phyloP scores from a whole-genome alignment of 2,329 filamentous ascomycete species.

The Exutisphaerella laricina region DNA sequence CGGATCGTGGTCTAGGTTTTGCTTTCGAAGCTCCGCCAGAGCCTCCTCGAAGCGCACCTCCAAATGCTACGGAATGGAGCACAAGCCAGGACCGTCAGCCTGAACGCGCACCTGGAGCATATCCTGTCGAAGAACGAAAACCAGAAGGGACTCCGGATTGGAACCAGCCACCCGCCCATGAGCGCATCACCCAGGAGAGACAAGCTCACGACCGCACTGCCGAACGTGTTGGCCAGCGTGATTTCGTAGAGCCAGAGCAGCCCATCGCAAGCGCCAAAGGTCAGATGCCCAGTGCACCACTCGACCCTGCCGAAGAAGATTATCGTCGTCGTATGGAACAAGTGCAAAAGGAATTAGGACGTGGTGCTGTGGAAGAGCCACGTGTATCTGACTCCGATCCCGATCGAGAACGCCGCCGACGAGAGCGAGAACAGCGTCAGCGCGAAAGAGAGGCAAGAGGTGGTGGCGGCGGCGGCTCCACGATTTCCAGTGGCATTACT shows the following conservation, averaged over 20 bases:
- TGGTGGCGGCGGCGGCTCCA: constrained; percentile 1
- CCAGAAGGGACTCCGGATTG: constrained; percentile 4
- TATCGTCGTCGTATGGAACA: constrained; percentile 46
- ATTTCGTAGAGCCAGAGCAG: constrained; percentile 6
- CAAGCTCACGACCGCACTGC: constrained; percentile 9
- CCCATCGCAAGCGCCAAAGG: not conserved
- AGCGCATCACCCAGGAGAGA: constrained; percentile 4
- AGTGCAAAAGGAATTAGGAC: constrained; percentile 42
- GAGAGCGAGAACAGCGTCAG: constrained; percentile 30
- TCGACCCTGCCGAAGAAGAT: constrained; percentile 46
- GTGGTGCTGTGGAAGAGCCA: constrained; percentile 21
- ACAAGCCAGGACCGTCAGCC: constrained; percentile 5
- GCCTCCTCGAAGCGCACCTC: constrained; percentile 19
- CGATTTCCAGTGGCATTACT: constrained; percentile 12
- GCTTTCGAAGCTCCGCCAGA: constrained; percentile 30
- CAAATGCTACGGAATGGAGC: constrained; percentile 14
- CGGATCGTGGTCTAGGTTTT: constrained; percentile 31
- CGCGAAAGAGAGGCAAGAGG: constrained; percentile 25
- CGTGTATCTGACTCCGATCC: constrained; percentile 27
- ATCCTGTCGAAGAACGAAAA: constrained; percentile 1
- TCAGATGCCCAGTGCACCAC: constrained; percentile 24
- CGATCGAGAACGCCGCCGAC: constrained; percentile 29
- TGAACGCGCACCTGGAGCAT: not conserved
- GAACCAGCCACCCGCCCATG: not conserved
- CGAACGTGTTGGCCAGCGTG: constrained; percentile 15